Evolutionary conservation across 2,329 filamentous ascomycete genomes (phyloP).

Genomic region (Fusarium sp.): DNA sequence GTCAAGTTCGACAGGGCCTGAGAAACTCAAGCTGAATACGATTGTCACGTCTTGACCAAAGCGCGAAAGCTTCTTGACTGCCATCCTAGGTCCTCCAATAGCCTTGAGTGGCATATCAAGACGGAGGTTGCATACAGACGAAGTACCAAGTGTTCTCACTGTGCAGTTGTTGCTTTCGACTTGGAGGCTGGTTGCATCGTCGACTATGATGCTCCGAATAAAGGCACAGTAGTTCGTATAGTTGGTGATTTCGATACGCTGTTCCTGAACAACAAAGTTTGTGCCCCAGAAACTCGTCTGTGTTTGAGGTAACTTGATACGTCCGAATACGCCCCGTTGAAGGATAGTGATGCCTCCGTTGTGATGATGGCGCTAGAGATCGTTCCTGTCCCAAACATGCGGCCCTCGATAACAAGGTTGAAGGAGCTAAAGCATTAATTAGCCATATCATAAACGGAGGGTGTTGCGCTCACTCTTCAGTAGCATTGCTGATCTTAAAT

Average conservation of each 20-base stretch:
- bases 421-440: conserved; percentile 44
- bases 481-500: conserved; percentile 48
- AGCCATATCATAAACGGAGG: not conserved
- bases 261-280: conserved; percentile 43
- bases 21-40: conserved; percentile 45
- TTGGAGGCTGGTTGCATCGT: conserved; percentile 45
- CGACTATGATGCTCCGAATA: conserved; percentile 47
- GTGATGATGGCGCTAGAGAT: conserved; percentile 48
- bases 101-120: conserved; percentile 44
- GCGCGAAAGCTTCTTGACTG: conserved; percentile 39
- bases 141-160: conserved; percentile 43
- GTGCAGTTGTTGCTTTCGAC: conserved; percentile 48
- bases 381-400: conserved; percentile 47
- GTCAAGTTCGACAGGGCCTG: conserved; percentile 49
- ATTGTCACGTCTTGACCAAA: conserved; percentile 31
- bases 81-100: conserved; percentile 43
- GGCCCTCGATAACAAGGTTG: conserved; percentile 46
- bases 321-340: conserved; percentile 48
- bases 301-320: conserved; percentile 47
- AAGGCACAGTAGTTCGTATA: conserved; percentile 47
- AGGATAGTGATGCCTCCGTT: conserved; percentile 48
- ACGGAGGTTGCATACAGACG: conserved; percentile 34
- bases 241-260: conserved; percentile 47
- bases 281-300: conserved; percentile 46
- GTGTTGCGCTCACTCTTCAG: conserved; percentile 44